These are phyloP conservation scores for Melampsora larici-populina DNA, from an alignment of 1,284 basidiomycete genomes.

Conservation along the genomic window DNA sequence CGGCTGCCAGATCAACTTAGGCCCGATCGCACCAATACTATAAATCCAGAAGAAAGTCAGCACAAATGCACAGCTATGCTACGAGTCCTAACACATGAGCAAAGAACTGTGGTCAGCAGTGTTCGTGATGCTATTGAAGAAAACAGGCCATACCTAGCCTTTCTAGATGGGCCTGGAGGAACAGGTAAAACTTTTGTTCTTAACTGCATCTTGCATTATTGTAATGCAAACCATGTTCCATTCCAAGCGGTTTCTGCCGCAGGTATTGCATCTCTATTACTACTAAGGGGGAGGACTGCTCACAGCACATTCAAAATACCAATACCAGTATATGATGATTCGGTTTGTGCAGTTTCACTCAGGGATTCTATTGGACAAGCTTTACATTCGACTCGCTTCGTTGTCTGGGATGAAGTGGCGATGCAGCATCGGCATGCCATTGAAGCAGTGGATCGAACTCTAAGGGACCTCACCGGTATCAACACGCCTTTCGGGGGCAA, in stretches of 20 bases:
- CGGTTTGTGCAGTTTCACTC: neutral
- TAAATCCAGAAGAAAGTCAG: conserved; percentile 58
- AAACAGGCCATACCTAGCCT: neutral
- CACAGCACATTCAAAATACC: conserved; percentile 6
- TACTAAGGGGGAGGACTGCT: neutral
- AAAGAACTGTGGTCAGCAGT: conserved; percentile 53
- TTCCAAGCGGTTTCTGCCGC: neutral
- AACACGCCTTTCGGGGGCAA: neutral
- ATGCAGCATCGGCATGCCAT: neutral
- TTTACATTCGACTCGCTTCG: neutral
- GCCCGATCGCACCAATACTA: conserved; percentile 51
- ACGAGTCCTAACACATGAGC: conserved; percentile 55
- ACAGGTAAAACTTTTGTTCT: no score
- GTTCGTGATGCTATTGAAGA: conserved; percentile 52
- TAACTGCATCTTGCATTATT: no score
- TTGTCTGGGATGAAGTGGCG: conserved; percentile 21
- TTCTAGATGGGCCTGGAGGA: no score
- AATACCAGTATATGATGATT: neutral
- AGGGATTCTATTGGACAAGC: neutral
- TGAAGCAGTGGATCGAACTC: neutral
- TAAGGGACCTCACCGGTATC: neutral
- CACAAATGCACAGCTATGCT: conserved; percentile 45
- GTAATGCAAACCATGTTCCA: neutral
- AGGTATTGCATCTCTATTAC: neutral
- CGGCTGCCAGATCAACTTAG: neutral